A percentile compares a stretch with the other conserved stretches of the same genome.
Conservation (phyloP, 2,329 filamentous ascomycete species). For the Aspergillus thermomutatus region DNA sequence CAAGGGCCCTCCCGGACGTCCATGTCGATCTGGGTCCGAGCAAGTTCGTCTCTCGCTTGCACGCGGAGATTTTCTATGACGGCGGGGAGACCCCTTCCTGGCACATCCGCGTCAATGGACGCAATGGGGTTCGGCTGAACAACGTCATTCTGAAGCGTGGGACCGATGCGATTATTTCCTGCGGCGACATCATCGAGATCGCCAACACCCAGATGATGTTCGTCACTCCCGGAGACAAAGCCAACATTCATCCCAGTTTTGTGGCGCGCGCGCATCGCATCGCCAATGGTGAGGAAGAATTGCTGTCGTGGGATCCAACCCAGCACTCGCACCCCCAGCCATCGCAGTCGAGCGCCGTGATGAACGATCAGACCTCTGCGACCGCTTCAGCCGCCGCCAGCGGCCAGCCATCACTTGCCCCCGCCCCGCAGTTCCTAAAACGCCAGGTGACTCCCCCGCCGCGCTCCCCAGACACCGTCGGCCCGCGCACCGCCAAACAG, state of each 20-base stretch:
- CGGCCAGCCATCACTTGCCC: conserved; percentile 37
- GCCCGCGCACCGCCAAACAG: conserved; percentile 40
- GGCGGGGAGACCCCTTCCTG: conserved; percentile 63
- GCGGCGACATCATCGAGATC: conserved; percentile 88
- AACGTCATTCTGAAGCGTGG: conserved; percentile 67
- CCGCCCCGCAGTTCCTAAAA: conserved; percentile 43
- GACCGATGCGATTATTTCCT: conserved; percentile 64
- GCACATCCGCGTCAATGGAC: conserved; percentile 82
- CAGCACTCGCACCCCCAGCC: conserved; percentile 37
- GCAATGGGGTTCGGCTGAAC: conserved; percentile 87
- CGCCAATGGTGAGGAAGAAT: conserved; percentile 39
- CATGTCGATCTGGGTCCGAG: conserved; percentile 87
- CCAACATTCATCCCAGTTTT: conserved; percentile 67
- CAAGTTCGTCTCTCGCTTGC: conserved; percentile 75
- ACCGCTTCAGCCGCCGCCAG: conserved; percentile 20
- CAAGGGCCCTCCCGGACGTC: conserved; percentile 50
- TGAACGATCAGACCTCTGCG: conserved; percentile 11
- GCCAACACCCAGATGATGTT: conserved; percentile 98
- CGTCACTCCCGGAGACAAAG: conserved; percentile 74
- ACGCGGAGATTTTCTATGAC: conserved; percentile 73
- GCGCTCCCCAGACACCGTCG: conserved; percentile 38
- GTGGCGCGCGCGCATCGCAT: conserved; percentile 61
- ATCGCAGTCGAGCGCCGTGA: conserved; percentile 15
- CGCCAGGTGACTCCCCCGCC: conserved; percentile 42
- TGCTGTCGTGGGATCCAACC: conserved; percentile 34